These are phyloP conservation scores for Ajuga chamaepitys DNA, from an alignment of 257 asterid species.

Conservation along the genomic window DNA sequence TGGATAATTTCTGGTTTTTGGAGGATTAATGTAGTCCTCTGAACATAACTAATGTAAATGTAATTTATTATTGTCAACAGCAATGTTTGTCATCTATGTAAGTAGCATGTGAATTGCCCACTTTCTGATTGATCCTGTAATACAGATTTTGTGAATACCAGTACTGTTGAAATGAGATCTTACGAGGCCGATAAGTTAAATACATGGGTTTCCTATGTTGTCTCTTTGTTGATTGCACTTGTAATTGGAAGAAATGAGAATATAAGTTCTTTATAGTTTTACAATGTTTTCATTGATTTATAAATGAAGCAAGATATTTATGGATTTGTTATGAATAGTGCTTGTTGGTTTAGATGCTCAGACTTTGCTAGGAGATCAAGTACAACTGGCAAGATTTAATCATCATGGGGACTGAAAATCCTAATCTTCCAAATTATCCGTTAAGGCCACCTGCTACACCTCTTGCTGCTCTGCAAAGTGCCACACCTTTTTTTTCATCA, in stretches of 20 bases:
- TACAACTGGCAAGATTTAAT: conserved; percentile 7
- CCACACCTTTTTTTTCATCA: conserved; percentile 45
- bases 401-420: conserved; percentile 67
- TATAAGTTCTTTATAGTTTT: background rate
- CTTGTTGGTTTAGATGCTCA: conserved; percentile 30
- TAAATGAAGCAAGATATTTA: background rate
- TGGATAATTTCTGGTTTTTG: conserved; percentile 1
- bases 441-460: conserved; percentile 36
- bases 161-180: background rate
- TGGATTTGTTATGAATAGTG: background rate
- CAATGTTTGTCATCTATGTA: background rate
- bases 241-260: background rate
- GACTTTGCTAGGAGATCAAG: conserved; percentile 24
- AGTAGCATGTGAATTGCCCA: background rate
- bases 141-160: background rate
- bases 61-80: background rate
- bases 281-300: background rate
- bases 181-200: background rate
- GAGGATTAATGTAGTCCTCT: background rate
- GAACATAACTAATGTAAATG: background rate
- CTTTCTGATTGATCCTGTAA: background rate
- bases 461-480: conserved; percentile 35
- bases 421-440: conserved; percentile 35
- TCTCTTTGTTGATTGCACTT: background rate
- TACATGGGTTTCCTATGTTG: background rate